Evolutionary conservation across 2,329 filamentous ascomycete genomes (phyloP).

Genomic region (Claviceps quebecensis): DNA sequence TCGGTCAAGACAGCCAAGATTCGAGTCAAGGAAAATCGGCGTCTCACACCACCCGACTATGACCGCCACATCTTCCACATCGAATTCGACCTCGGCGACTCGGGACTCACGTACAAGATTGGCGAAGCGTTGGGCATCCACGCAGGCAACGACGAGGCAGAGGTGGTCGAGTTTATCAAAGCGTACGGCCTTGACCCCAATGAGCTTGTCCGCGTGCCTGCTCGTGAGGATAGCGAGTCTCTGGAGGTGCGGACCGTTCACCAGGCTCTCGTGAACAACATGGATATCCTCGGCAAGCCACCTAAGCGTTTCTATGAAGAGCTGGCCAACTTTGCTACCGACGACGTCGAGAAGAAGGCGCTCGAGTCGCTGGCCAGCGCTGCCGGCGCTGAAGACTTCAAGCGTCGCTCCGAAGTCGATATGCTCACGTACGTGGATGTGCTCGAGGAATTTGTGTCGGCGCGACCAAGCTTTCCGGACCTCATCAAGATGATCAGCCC

Average conservation of each 20-base stretch:
- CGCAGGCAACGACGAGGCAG: conserved; percentile 72
- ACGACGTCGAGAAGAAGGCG: conserved; percentile 69
- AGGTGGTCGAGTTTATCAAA: conserved; percentile 75
- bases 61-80: conserved; percentile 99
- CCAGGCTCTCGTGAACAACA: conserved; percentile 79
- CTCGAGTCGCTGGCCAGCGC: conserved; percentile 63
- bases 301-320: conserved; percentile 97
- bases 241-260: conserved; percentile 84
- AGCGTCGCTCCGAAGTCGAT: conserved; percentile 80
- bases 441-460: conserved; percentile 77
- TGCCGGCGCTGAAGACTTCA: conserved; percentile 80
- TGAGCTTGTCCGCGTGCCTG: conserved; percentile 81
- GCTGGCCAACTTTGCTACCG: conserved; percentile 70
- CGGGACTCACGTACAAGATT: conserved; percentile 89
- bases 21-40: conserved; percentile 86
- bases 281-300: conserved; percentile 93
- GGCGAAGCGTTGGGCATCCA: conserved; percentile 95
- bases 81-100: conserved; percentile 87
- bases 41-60: conserved; percentile 75
- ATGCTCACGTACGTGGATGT: conserved; percentile 85
- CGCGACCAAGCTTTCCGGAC: conserved; percentile 77
- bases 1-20: conserved; percentile 76
- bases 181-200: conserved; percentile 75
- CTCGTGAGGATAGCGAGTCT: conserved; percentile 59
- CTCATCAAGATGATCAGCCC: conserved; percentile 77